A percentile compares a stretch with the other conserved stretches of the same genome.
These are phyloP conservation scores for Coemansia sp. DNA, from an alignment of 192 early-diverging fungal species.

Conservation along the genomic window DNA sequence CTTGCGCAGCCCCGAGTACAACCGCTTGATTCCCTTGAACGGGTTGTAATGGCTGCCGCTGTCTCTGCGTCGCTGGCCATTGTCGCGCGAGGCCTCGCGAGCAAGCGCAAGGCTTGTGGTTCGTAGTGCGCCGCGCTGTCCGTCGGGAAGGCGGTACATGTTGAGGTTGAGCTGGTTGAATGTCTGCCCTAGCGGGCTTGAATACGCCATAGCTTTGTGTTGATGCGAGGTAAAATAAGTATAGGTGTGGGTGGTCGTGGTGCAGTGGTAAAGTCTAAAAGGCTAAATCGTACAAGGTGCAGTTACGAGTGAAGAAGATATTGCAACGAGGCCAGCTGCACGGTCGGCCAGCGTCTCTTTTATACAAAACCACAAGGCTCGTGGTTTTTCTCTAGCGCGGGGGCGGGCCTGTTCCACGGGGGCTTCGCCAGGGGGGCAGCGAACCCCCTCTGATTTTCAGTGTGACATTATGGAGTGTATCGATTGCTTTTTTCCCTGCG, in stretches of 20 bases:
- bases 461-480: background rate
- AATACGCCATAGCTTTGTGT: constrained; percentile 35
- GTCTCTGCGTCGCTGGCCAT: constrained; percentile 21
- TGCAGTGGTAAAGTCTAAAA: no score
- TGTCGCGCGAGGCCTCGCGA: constrained; percentile 39
- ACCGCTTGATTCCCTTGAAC: constrained; percentile 50
- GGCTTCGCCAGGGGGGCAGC: background rate
- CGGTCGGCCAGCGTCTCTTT: no score
- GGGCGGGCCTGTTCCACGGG: background rate
- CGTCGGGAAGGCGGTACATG: constrained; percentile 54
- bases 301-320: no score
- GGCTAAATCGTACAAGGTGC: no score
- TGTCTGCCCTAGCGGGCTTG: constrained; percentile 50
- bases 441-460: background rate
- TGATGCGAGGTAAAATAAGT: background rate
- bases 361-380: background rate
- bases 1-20: constrained; percentile 46
- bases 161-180: constrained; percentile 54
- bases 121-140: constrained; percentile 50
- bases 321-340: no score
- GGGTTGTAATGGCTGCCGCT: constrained; percentile 36
- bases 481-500: constrained; percentile 1
- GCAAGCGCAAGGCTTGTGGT: constrained; percentile 47
- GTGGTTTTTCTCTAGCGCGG: no score
- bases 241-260: no score